Evolutionary conservation across 352 stramenopile genomes (phyloP), one percentile per base, ranked within the genome.

Genomic region (Phytophthora kernoviae): DNA sequence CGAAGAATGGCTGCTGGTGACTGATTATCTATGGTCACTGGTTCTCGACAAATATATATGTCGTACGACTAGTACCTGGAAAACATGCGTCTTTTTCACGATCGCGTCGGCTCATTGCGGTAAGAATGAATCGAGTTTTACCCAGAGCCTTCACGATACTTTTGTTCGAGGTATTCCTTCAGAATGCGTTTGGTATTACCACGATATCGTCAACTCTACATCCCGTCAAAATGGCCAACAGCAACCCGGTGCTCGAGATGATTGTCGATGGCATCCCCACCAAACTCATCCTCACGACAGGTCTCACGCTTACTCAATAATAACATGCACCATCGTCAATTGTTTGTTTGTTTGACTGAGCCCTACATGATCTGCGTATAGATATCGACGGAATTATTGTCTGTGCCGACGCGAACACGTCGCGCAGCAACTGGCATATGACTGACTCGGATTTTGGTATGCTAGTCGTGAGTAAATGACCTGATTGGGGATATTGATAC

Each of bases 311-410:
- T n/a, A 6, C 24, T 30, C 24, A 30, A 30, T 6, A 30, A 30
- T 6, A 30, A 30, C n/a, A n/a, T n/a, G n/a, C n/a, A n/a, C n/a
- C n/a, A n/a, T n/a, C n/a, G n/a, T n/a, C n/a, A n/a, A n/a, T n/a
- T n/a, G n/a, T n/a, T n/a, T n/a, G n/a, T n/a, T n/a, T n/a, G n/a
- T n/a, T n/a, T n/a, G n/a, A n/a, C n/a, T n/a, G n/a, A 30, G 6
- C 24, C 24, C 6, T 7, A 3, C 24, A 48, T 27, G 1, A 20
- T 56, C n/a, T 33, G 30, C 18, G n/a, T n/a, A 26, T 40, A 71
- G 62, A 71, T 45, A n/a, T 67, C 5, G 62, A 67, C 33, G 62
- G 62, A 0, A 49, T 71, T n/a, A 39, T 67, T 8, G 57, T 71
- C 11, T 71, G 62, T 27, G 40, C 55, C 37, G 57, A 71, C 26